phyloP scores from a whole-genome alignment of 148 eudicot species.

The Rhododendron henanense region DNA sequence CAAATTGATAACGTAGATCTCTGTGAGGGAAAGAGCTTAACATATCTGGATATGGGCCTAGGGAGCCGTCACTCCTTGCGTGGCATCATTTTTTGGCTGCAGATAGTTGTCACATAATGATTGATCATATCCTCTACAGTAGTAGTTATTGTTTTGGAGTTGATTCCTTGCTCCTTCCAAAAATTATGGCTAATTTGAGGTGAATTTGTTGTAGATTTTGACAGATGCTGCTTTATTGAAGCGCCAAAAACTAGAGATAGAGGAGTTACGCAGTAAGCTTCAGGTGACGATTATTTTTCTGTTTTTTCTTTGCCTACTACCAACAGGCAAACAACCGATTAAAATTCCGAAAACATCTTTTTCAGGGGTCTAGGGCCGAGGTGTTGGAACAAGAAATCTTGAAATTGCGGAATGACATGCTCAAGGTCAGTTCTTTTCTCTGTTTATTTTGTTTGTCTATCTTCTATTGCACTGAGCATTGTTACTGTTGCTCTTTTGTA shows the following conservation, averaged over 20 bases:
- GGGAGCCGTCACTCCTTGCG: not conserved
- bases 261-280: constrained; percentile 78
- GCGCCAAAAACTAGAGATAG: constrained; percentile 89
- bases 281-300: constrained; percentile 42
- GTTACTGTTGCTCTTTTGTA: not conserved
- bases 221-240: constrained; percentile 94
- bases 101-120: not conserved
- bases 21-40: not conserved
- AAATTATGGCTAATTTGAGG: not conserved
- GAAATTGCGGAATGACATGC: constrained; percentile 87
- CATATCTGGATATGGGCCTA: not conserved
- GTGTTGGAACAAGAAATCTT: constrained; percentile 85
- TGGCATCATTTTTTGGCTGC: not conserved
- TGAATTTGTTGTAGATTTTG: constrained; percentile 52
- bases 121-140: not conserved
- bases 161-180: not conserved
- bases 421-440: constrained; percentile 50
- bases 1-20: not conserved
- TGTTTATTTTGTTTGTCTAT: not conserved
- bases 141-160: constrained; percentile 8
- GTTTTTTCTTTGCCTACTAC: not conserved
- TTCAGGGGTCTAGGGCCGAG: constrained; percentile 83
- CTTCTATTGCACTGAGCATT: not conserved
- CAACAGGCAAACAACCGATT: not conserved
- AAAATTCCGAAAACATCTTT: constrained; percentile 10